A percentile compares a stretch with the other conserved stretches of the same genome.
Conservation (phyloP, 2,329 filamentous ascomycete species). For the Cordyceps pruinosa region DNA sequence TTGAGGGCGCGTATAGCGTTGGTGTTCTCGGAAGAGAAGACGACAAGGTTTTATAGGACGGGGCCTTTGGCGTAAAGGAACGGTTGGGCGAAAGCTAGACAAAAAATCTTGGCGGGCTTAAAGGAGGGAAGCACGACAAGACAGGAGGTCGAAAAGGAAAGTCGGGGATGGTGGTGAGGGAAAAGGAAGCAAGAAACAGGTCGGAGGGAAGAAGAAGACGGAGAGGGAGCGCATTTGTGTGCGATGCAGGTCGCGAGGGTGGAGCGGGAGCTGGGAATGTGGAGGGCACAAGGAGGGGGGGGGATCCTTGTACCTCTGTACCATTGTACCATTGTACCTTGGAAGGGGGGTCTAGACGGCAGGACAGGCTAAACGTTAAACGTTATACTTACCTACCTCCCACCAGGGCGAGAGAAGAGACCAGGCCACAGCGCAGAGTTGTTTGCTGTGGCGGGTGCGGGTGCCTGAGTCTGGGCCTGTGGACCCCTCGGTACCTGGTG, state of each 20-base stretch:
- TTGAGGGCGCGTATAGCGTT: neutral
- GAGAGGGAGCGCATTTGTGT: neutral
- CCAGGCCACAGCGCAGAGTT: no score
- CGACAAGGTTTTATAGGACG: neutral
- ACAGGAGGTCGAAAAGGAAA: neutral
- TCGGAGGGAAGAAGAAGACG: constrained; percentile 12
- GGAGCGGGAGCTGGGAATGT: constrained; percentile 5
- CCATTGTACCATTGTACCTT: no score
- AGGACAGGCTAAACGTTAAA: no score
- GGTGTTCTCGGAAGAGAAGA: neutral
- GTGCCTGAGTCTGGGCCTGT: neutral
- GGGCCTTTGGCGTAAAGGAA: neutral
- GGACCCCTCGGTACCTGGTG: neutral
- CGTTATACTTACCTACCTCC: no score
- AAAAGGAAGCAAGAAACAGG: constrained; percentile 4
- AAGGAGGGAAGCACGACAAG: constrained; percentile 2
- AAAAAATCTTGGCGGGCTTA: neutral
- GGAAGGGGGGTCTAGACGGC: no score
- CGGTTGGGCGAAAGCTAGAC: neutral
- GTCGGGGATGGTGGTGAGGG: neutral
- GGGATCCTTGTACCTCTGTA: no score
- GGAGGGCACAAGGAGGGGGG: neutral
- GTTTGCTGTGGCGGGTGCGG: neutral
- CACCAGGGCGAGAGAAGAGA: no score
- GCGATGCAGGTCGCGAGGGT: neutral